phyloP scores from a whole-genome alignment of 2,329 filamentous ascomycete genomes.

The Ceratocystis variospora region DNA sequence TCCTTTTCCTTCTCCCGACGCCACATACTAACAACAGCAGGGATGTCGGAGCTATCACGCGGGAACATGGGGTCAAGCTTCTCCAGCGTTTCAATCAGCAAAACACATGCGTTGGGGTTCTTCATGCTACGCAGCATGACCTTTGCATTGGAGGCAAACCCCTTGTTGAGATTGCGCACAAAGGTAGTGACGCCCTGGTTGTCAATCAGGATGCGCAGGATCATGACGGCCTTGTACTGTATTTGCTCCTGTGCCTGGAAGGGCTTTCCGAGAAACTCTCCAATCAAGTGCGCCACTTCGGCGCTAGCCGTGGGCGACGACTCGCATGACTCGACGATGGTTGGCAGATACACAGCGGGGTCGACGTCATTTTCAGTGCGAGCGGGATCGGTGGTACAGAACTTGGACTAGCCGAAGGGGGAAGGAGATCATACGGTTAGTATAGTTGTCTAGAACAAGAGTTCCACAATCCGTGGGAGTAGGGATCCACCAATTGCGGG shows the following conservation, averaged over 20 bases:
- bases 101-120: constrained; percentile 68
- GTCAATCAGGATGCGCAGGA: constrained; percentile 79
- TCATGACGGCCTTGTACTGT: constrained; percentile 95
- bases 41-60: constrained; percentile 9
- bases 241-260: constrained; percentile 51
- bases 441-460: background rate
- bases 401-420: constrained; percentile 7
- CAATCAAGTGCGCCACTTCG: constrained; percentile 66
- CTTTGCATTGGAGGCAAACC: constrained; percentile 65
- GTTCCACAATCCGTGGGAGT: background rate
- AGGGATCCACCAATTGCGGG: background rate
- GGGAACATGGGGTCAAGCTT: constrained; percentile 43
- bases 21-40: constrained; percentile 59
- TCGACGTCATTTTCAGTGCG: constrained; percentile 31
- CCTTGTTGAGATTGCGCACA: constrained; percentile 76
- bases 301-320: constrained; percentile 76
- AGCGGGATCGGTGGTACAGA: constrained; percentile 16
- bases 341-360: constrained; percentile 82
- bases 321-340: constrained; percentile 89
- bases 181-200: constrained; percentile 75
- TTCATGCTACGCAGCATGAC: constrained; percentile 55
- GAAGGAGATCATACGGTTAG: background rate
- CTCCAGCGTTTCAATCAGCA: constrained; percentile 76
- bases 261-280: constrained; percentile 66
- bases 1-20: constrained; percentile 64